phyloP scores from a whole-genome alignment of 768 basidiomycete genomes.

The Solioccasus polychromus region DNA sequence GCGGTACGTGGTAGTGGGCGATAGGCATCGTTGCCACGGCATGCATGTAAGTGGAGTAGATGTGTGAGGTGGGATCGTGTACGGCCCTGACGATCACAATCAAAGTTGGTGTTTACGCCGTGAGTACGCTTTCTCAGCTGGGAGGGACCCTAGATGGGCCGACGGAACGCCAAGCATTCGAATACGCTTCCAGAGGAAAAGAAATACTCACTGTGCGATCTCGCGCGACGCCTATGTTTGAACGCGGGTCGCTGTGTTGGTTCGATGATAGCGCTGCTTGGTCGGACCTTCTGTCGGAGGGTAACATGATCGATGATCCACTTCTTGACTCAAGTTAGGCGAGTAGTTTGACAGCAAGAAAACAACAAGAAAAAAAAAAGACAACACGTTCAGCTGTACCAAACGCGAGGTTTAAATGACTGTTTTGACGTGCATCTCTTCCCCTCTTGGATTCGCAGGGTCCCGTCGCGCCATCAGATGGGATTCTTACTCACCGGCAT shows the following conservation, averaged over 20 bases:
- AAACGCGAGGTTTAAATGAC: slow-evolving; percentile 11
- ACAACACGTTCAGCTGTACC: no score
- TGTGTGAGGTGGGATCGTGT: neutral
- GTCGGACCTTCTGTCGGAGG: no score
- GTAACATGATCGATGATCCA: slow-evolving; percentile 1
- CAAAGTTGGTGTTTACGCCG: neutral
- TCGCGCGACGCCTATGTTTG: neutral
- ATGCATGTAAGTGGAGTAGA: neutral
- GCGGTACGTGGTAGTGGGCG: neutral
- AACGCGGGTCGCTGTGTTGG: no score
- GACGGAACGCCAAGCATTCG: neutral
- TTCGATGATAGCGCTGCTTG: no score
- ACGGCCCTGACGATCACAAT: neutral
- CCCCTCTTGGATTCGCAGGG: slow-evolving; percentile 9
- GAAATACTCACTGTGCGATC: slow-evolving; percentile 12
- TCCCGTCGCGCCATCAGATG: neutral
- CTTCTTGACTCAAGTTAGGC: no score
- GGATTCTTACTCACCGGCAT: slow-evolving; percentile 9
- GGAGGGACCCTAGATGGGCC: neutral
- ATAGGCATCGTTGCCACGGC: neutral
- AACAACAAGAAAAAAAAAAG: no score
- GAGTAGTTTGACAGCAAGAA: no score
- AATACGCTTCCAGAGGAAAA: neutral
- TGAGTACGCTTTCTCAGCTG: slow-evolving; percentile 1
- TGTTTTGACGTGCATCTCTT: neutral